Evolutionary conservation across 441 rosid species (phyloP), one percentile per base, ranked within the genome.

Genomic region (Macaranga tanarius): DNA sequence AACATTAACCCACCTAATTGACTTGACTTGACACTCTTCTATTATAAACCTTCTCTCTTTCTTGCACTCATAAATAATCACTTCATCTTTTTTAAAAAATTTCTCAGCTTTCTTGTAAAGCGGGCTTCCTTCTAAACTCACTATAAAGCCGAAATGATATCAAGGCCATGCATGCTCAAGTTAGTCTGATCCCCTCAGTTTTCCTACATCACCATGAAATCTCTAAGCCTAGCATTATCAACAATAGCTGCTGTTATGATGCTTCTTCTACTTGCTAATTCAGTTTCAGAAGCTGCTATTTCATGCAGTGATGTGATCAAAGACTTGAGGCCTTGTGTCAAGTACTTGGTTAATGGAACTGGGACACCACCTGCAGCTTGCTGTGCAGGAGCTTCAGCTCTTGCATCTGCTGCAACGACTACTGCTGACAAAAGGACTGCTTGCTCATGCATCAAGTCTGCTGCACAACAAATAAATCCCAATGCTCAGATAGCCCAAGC

Each of bases 311-410:
- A 70, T 40, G 93, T 93, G 44, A 3, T 81, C 34, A 84, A 84
- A 63, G 88, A 89, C 81, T 78, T 93, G 80, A 86, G 82, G 65
- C 98, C 98, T 38, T 93, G 95, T 63, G 80, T 89, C 74, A 85
- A 71, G 61, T 93, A 93, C 81, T 86, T 93, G n/a, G 76, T 50
- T 51, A 89, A 75, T 0, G 98, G 98, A 62, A 75, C 69, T 2
- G 97, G 97, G 56, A 70, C 66, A 11, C 98, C 98, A 4, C 95
- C 98, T 0, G 1, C 84, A 0, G 75, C 79, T n/a, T 93, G 95
- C 56, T 93, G 97, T 55, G 54, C 80, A 0, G 98, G 98, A 65
- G 93, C 81, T 45, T 50, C 74, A 4, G 65, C 86, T 8, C 89
- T 89, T 48, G 84, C 87, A 10, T 75, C 85, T 0, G 85, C 91